Evolutionary conservation across 2,329 filamentous ascomycete species (phyloP).

Genomic region (Ceratocystis colombiana): DNA sequence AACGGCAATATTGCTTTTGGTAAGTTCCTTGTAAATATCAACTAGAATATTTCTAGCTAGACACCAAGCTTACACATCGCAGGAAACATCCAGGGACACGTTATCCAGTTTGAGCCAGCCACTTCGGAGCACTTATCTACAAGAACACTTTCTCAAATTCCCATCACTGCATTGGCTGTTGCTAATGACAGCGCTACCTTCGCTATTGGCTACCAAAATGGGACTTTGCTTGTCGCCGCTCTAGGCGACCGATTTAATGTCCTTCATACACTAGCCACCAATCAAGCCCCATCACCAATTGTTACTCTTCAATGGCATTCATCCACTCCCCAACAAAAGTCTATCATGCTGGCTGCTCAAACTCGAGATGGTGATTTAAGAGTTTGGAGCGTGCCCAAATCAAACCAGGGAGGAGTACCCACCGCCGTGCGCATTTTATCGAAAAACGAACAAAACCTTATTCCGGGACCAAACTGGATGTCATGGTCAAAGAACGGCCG

Average conservation of each 20-base stretch:
- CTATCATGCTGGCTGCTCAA: conserved; percentile 93
- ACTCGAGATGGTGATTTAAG: conserved; percentile 83
- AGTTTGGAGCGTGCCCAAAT: conserved; percentile 94
- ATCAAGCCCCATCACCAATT: conserved; percentile 74
- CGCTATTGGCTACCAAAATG: conserved; percentile 96
- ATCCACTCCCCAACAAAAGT: conserved; percentile 89
- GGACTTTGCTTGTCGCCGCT: conserved; percentile 80
- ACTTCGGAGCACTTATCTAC: conserved; percentile 88
- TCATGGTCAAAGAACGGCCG: conserved; percentile 97
- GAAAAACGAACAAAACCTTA: conserved; percentile 52
- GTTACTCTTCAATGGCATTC: conserved; percentile 88
- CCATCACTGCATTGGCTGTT: conserved; percentile 86
- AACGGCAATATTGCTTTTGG: conserved; percentile 96
- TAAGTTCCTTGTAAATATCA: conserved; percentile 38
- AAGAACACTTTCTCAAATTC: conserved; percentile 81
- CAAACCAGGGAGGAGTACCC: conserved; percentile 60
- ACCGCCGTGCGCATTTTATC: conserved; percentile 84
- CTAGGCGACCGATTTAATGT: conserved; percentile 90
- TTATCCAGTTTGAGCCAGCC: conserved; percentile 87
- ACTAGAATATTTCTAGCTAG: neutral
- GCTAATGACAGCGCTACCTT: conserved; percentile 85
- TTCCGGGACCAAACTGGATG: conserved; percentile 82
- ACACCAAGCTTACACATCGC: conserved; percentile 27
- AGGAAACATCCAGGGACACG: conserved; percentile 88
- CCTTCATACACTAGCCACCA: conserved; percentile 80